These are phyloP conservation scores for Pholiota microspora DNA, from an alignment of 768 basidiomycete species.

Conservation along the genomic window DNA sequence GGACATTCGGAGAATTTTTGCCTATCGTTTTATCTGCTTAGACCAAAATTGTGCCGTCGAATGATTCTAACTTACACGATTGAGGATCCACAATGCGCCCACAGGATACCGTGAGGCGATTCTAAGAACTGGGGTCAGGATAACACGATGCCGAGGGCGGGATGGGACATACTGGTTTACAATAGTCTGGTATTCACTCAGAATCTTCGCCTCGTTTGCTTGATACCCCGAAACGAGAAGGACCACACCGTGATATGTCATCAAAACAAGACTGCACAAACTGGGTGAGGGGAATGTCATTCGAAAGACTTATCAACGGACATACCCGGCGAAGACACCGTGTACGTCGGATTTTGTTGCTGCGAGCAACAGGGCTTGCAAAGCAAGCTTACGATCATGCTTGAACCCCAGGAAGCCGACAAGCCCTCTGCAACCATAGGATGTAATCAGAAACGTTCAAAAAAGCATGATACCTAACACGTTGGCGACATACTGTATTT, in stretches of 20 bases:
- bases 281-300: background rate
- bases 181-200: slow-evolving; percentile 61
- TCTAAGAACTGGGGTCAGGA: slow-evolving; percentile 27
- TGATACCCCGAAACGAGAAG: slow-evolving; percentile 73
- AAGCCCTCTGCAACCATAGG: slow-evolving; percentile 42
- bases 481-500: slow-evolving; percentile 49
- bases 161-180: slow-evolving; percentile 53
- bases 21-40: slow-evolving; percentile 34
- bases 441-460: background rate
- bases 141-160: background rate
- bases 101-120: slow-evolving; percentile 57
- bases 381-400: slow-evolving; percentile 64
- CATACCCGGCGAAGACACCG: slow-evolving; percentile 73
- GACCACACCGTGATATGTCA: slow-evolving; percentile 77
- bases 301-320: slow-evolving; percentile 5
- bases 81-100: slow-evolving; percentile 74
- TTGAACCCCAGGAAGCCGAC: slow-evolving; percentile 79
- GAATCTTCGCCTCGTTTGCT: slow-evolving; percentile 64
- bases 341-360: slow-evolving; percentile 71
- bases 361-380: slow-evolving; percentile 67
- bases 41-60: background rate
- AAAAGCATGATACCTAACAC: background rate
- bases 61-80: slow-evolving; percentile 42
- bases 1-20: slow-evolving; percentile 74
- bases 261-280: slow-evolving; percentile 58